These are phyloP conservation scores for Jatropha multifida DNA, from an alignment of 441 rosid genomes.

Conservation along the genomic window DNA sequence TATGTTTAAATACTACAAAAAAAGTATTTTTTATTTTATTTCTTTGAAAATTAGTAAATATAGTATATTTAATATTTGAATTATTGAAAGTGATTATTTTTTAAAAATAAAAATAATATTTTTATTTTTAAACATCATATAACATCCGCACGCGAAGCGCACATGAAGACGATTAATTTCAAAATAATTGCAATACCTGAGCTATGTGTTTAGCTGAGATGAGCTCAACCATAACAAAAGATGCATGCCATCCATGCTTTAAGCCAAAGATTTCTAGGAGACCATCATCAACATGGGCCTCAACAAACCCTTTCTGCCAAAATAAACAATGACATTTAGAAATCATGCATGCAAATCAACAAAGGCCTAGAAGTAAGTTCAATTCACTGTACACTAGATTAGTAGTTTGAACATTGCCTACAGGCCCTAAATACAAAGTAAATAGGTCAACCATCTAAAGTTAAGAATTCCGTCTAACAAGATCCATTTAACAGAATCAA, in stretches of 20 bases:
- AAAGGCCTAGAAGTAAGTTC: slow-evolving; percentile 8
- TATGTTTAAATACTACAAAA: too few species aligned
- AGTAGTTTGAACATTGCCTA: not conserved
- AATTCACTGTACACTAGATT: not conserved
- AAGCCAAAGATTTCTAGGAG: slow-evolving; percentile 90
- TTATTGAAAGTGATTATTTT: too few species aligned
- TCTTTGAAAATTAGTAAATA: too few species aligned
- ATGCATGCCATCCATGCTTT: slow-evolving; percentile 99
- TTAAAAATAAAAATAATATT: too few species aligned
- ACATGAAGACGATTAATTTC: not conserved
- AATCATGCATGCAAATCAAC: slow-evolving; percentile 8
- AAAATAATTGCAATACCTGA: slow-evolving; percentile 53
- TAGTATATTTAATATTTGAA: too few species aligned
- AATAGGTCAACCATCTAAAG: not conserved
- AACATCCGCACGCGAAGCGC: too few species aligned
- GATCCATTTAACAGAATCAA: not conserved
- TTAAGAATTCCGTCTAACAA: not conserved
- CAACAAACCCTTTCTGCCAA: slow-evolving; percentile 83
- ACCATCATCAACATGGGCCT: slow-evolving; percentile 92
- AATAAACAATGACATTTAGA: not conserved
- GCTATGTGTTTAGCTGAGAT: slow-evolving; percentile 97
- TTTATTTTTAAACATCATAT: too few species aligned
- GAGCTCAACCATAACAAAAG: slow-evolving; percentile 97
- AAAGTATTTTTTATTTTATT: too few species aligned
- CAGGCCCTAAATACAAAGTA: not conserved